Evolutionary conservation across 305 asterid species (phyloP).

Genomic region (Fraxinus baroniana): DNA sequence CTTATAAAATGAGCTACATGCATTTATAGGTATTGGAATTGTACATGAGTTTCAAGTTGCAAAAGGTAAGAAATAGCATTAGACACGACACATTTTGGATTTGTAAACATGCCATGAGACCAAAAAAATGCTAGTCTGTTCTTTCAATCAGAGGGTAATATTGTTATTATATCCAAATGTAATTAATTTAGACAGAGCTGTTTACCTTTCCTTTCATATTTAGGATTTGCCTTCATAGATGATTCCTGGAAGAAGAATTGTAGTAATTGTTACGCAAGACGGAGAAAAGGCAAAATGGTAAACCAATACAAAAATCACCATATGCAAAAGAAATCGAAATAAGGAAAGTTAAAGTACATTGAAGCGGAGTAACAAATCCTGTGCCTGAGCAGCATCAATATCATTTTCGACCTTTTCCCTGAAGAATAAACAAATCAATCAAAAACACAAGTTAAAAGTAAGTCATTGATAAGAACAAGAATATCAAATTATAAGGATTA

Average conservation of each 20-base stretch:
- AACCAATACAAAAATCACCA: not conserved
- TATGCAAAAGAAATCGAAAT: not conserved
- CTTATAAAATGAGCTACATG: not conserved
- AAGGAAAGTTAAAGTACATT: slow-evolving; percentile 38
- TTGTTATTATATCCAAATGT: not conserved
- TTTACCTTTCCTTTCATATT: slow-evolving; percentile 64
- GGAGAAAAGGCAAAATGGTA: not conserved
- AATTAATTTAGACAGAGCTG: not conserved
- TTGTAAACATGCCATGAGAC: not conserved
- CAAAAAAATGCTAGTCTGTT: not conserved
- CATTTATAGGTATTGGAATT: not conserved
- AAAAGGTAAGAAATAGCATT: not conserved
- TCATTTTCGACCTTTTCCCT: slow-evolving; percentile 68
- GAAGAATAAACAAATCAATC: slow-evolving; percentile 22
- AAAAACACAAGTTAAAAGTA: not conserved
- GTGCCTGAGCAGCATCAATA: slow-evolving; percentile 52
- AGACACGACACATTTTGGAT: not conserved
- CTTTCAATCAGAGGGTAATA: not conserved
- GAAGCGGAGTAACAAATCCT: slow-evolving; percentile 60
- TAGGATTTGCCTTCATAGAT: slow-evolving; percentile 38
- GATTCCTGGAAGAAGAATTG: slow-evolving; percentile 49
- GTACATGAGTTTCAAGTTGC: not conserved
- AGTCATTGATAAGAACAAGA: not conserved
- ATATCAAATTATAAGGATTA: not conserved
- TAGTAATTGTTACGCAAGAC: not conserved